Base-by-base conservation (phyloP, 164 flowering plant species). In the Piper longum region DNA sequence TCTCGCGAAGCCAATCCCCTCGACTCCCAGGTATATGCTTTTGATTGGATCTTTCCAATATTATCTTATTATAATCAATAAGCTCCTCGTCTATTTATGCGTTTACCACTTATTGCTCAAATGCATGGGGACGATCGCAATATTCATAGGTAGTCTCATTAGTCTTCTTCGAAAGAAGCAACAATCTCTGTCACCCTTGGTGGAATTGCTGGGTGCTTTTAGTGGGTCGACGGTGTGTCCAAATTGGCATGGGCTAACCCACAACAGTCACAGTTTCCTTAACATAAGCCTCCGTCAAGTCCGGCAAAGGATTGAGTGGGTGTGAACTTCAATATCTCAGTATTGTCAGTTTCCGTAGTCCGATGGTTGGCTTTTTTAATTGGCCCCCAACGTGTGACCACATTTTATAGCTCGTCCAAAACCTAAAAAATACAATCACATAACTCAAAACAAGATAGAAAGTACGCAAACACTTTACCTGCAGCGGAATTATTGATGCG, bases 1-100 rank as follows among this genome's bases (percentile, higher is more conserved):
- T 88, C 97, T n/a, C 87, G 92, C 2, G 97, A 90, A 79, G 77
- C 91, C 9, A 75, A 88, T 74, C 97, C 97, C 2, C 41, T 90
- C 65, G 97, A 90, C 58, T 83, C 97, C 0, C 91, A 85, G 83
- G 96, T 89, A 6, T 16, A 18, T 43, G 41, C 4, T 42, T 61
- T 41, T 59, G 9, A 59, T 59, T 59, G 11, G 2, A 3, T 59
- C 12, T 26, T 19, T 40, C 5, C 14, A 9, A 39, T 26, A 19
- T 13, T 61, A 18, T 52, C 43, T 56, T 13, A 18, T 56, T 13
- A 18, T 13, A 56, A 56, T 56, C 18, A 13, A 51, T 51, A 8
- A 8, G 54, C 54, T 16, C 54, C 11, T 51, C 11, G 59, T 12
- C 26, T 18, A 56, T 56, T 18, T 56, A 18, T 48, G 26, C 56